These are phyloP conservation scores for Microdochium nivale DNA, from an alignment of 2,329 filamentous ascomycete genomes.

Conservation along the genomic window DNA sequence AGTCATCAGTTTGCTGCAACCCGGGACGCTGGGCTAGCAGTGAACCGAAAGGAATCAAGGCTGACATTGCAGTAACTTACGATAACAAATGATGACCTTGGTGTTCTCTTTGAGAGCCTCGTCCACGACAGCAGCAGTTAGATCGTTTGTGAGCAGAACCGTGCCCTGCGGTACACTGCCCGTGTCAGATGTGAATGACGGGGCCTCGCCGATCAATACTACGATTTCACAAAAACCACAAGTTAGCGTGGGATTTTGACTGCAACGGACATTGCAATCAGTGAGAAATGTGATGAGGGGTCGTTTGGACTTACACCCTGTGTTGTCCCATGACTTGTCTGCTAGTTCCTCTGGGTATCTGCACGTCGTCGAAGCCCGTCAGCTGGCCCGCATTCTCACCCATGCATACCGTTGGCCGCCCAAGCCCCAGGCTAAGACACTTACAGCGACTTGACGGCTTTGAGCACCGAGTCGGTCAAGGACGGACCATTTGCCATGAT, in stretches of 20 bases:
- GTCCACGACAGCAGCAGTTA: slow-evolving; percentile 80
- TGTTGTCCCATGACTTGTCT: slow-evolving; percentile 91
- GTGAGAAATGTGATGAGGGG: neutral
- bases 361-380: slow-evolving; percentile 1
- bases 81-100: slow-evolving; percentile 82
- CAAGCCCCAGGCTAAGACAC: too few species aligned
- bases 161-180: slow-evolving; percentile 20
- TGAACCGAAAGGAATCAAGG: neutral
- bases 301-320: slow-evolving; percentile 43
- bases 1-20: neutral
- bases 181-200: slow-evolving; percentile 47
- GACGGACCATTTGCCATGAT: slow-evolving; percentile 14
- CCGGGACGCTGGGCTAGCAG: neutral
- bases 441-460: slow-evolving; percentile 71
- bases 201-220: slow-evolving; percentile 42
- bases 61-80: slow-evolving; percentile 34
- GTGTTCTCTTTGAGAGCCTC: slow-evolving; percentile 75
- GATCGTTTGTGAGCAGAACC: slow-evolving; percentile 68
- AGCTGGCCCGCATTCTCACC: too few species aligned
- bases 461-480: slow-evolving; percentile 56
- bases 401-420: too few species aligned
- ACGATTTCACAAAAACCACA: slow-evolving; percentile 5
- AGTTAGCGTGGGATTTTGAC: too few species aligned
- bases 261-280: too few species aligned
- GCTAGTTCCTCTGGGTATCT: slow-evolving; percentile 87